Base-by-base conservation (phyloP, 495 filamentous ascomycete species). In the Lindgomyces ingoldianus region DNA sequence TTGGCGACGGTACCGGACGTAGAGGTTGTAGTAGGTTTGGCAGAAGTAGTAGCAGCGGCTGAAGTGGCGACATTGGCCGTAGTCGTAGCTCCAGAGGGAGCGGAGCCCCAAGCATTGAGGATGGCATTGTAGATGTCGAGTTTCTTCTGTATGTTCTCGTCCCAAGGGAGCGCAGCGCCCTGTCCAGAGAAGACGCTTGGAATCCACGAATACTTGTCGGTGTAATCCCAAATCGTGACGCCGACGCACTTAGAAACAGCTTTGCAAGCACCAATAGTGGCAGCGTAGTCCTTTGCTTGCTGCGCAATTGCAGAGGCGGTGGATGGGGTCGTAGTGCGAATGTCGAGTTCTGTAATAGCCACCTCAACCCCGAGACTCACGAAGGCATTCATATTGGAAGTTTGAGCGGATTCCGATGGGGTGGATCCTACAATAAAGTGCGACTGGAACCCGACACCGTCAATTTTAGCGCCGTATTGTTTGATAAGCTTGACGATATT, bases 401-500 rank as follows among this genome's bases (percentile, higher is more conserved):
- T 46, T 36, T 62, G 52, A 0, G 52, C 55, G 47, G 51, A n/a
- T 49, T 56, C 39, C 1, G 64, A 81, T 0, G 85, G 81, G 4
- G 81, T 77, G 14, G 70, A 73, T 54, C 84, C 84, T 14, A 82
- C 84, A 55, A 81, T 79, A 49, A 89, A 80, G 65, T 90, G 87
- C 2, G 74, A 76, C 65, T 90, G 84, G 47, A 88, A 72, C 57
- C 87, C 87, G 8, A 89, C 82, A 12, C 86, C 86, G 62, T 89
- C 84, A 63, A 89, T 85, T 51, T 80, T 80, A 26, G 79, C 78
- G 0, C 81, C 83, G 21, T 77, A 80, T 0, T 78, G 76, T 51
- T 82, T 63, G 21, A 89, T 69, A 24, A 81, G 69, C 61, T 82
- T 77, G 55, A 88, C 82, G 47, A 89, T 81, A 10, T 68, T 71